Base-by-base conservation (phyloP, 2,329 filamentous ascomycete species). In the Canariomyces notabilis region DNA sequence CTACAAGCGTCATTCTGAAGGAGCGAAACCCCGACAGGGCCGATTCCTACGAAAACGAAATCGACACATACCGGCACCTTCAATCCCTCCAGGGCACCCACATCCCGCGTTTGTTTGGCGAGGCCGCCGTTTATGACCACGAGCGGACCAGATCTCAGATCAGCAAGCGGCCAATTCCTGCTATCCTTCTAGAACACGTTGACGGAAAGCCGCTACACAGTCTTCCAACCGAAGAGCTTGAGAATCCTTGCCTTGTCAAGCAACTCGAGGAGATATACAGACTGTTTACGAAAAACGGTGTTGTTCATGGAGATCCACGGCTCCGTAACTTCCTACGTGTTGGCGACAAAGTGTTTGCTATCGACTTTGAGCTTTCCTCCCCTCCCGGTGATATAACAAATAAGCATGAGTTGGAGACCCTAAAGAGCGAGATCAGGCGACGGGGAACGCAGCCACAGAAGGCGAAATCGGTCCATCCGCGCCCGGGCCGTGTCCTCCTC, bases 21-120 rank as follows among this genome's bases (percentile, higher is more conserved):
- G 46, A 49, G 37, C 42, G 46, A 49, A 44, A 49, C 37, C 41
- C 41, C n/a, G 15, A 33, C 8, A 41, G 34, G 37, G 41, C 41
- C 12, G 37, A 49, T 34, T 20, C 6, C 21, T 44, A 41, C 40
- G 40, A 48, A 32, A 48, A 48, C 21, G 41, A 48, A 37, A 44
- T 48, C 15, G 46, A 2, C 6, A 44, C 32, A 48, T 48, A 48
- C 40, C 40, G 15, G 21, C 22, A 44, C 18, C 46, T 48, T 44
- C 36, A 21, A 41, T 18, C 36, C 1, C 46, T 48, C 40, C 22
- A 48, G 46, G 46, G 46, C 36, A 12, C 12, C 40, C 22, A 22
- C 22, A 48, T 48, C 46, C 46, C 37, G 16, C 37, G 37, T 37
- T 29, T 48, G 31, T 40, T 44, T 41, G 31, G 46, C n/a, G 40